Evolutionary conservation across 2,329 filamentous ascomycete species (phyloP).

Genomic region (Epichloe bromicola): DNA sequence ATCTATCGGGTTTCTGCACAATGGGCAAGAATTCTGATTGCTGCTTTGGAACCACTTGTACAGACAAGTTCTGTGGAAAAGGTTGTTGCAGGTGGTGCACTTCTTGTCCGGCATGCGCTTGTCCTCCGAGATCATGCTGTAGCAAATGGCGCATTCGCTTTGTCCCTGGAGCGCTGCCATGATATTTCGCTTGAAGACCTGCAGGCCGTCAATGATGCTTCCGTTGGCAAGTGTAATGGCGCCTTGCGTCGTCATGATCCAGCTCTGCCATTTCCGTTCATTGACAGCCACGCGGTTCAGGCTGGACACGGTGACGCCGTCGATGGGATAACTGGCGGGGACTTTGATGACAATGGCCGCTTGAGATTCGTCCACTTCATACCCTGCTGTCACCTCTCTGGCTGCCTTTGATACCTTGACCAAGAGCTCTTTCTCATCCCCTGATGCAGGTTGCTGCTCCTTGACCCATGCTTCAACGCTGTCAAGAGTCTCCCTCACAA

Average conservation of each 20-base stretch:
- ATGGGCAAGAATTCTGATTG: constrained; percentile 79
- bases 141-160: constrained; percentile 92
- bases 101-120: constrained; percentile 84
- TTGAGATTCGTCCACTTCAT: constrained; percentile 76
- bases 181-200: constrained; percentile 78
- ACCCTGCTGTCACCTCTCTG: constrained; percentile 69
- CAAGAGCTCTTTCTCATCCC: constrained; percentile 41
- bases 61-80: constrained; percentile 80
- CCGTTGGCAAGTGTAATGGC: constrained; percentile 91
- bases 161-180: constrained; percentile 82
- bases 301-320: constrained; percentile 61
- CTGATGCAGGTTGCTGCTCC: constrained; percentile 32
- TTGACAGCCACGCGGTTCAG: constrained; percentile 75
- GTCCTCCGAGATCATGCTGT: constrained; percentile 81
- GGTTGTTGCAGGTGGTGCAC: constrained; percentile 84
- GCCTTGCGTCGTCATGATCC: constrained; percentile 78
- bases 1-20: constrained; percentile 81
- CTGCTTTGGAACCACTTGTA: constrained; percentile 97
- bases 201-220: constrained; percentile 73
- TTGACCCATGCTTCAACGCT: constrained; percentile 56
- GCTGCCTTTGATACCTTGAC: constrained; percentile 61
- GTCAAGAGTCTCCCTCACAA: constrained; percentile 52
- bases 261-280: constrained; percentile 85
- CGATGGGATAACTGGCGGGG: constrained; percentile 71
- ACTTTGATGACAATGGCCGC: constrained; percentile 74